Base-by-base conservation (phyloP, 345 rosid species). In the Lumnitzera littorea region DNA sequence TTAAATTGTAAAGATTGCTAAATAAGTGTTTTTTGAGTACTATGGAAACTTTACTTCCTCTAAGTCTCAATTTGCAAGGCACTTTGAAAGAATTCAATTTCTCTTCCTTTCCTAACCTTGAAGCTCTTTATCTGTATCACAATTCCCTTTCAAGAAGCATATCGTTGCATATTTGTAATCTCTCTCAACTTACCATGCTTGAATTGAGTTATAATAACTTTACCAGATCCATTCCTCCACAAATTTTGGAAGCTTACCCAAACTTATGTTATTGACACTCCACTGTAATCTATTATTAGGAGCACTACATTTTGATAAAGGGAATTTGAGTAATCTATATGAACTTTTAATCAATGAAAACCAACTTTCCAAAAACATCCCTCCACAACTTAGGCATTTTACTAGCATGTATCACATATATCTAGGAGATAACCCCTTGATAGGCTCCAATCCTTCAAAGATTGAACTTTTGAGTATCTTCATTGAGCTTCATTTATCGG, bases 61-160 rank as follows among this genome's bases (percentile, higher is more conserved):
- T 49, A 0, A 15, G 16, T 20, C 58, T 7, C 0, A 55, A 46
- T 0, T 12, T 72, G 9, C 46, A 0, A 2, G 76, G 68, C 58
- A 71, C 56, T 3, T 60, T 71, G 12, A 48, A 75, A 0, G 14
- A 46, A 16, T 67, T 70, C 15, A 4, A 53, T 50, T 69, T 76
- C 60, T 29, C 54, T 8, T 8, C 27, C 10, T 62, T 76, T 52
- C 67, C 63, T 0, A 43, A 61, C 46, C 36, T 75, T 48, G 16
- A 13, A 9, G 4, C 24, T 0, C 58, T 66, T 4, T 12, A 25
- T 5, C 51, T 68, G 15, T 4, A 0, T 3, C 48, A 64, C 16
- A 65, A 67, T 48, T 64, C 55, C 2, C 43, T 72, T 11, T 71
- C 53, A 0, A 73, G 73, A 11, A 12, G 41, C 63, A 58, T 76